Conservation (phyloP, 2,329 filamentous ascomycete species). For the Geosmithia morbida region DNA sequence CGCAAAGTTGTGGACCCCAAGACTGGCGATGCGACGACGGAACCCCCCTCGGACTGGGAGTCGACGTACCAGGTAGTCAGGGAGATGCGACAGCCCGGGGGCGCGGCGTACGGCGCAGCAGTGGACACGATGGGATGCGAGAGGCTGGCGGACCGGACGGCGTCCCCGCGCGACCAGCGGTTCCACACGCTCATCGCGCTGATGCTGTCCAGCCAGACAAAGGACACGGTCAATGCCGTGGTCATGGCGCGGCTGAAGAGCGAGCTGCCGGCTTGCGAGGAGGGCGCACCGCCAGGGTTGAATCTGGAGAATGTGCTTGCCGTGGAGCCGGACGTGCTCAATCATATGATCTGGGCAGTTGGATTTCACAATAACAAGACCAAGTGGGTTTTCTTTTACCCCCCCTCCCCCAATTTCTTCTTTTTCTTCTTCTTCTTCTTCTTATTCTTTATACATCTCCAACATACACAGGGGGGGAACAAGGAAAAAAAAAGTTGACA, state of each 20-base stretch:
- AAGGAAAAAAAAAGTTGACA: background rate
- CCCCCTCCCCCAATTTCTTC: no score
- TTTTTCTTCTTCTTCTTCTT: no score
- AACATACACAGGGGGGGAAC: background rate
- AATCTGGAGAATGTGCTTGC: slow-evolving; percentile 66
- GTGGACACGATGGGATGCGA: slow-evolving; percentile 98
- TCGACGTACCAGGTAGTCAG: slow-evolving; percentile 65
- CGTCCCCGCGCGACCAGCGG: slow-evolving; percentile 43
- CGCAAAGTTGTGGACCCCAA: slow-evolving; percentile 23
- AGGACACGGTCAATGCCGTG: slow-evolving; percentile 77
- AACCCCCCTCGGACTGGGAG: slow-evolving; percentile 71
- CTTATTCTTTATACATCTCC: no score
- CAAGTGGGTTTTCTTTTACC: slow-evolving; percentile 30
- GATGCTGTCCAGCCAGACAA: slow-evolving; percentile 88
- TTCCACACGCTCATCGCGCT: slow-evolving; percentile 79
- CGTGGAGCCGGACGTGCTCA: slow-evolving; percentile 48
- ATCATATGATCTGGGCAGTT: slow-evolving; percentile 67
- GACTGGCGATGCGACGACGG: slow-evolving; percentile 21
- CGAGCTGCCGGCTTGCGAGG: slow-evolving; percentile 42
- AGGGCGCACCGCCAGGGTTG: slow-evolving; percentile 36
- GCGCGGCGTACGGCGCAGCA: slow-evolving; percentile 54
- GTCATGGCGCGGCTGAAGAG: slow-evolving; percentile 70
- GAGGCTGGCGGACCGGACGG: slow-evolving; percentile 43
- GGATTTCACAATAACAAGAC: slow-evolving; percentile 96
- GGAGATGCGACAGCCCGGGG: slow-evolving; percentile 52